A percentile compares a stretch with the other conserved stretches of the same genome.
phyloP scores from a whole-genome alignment of 2,329 filamentous ascomycete genomes.

The Cladophialophora immunda region DNA sequence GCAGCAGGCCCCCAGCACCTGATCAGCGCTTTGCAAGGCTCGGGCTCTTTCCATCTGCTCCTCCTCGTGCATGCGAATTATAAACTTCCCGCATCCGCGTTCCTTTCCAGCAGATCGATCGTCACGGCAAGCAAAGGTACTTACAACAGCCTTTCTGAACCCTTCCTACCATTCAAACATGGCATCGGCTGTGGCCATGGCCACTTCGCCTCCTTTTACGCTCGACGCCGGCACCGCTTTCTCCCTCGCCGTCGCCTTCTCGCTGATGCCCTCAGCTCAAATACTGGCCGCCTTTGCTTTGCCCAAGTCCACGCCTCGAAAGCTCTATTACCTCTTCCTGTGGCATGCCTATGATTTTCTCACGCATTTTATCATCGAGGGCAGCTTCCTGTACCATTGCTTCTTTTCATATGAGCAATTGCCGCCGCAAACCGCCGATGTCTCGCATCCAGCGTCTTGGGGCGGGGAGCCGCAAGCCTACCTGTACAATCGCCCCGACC shows the following conservation, averaged over 20 bases:
- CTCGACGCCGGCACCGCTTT: slow-evolving; percentile 59
- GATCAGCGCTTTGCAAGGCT: neutral
- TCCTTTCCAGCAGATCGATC: neutral
- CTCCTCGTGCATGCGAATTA: neutral
- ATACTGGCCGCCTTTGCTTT: slow-evolving; percentile 59
- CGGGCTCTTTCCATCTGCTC: neutral
- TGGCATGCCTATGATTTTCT: slow-evolving; percentile 95
- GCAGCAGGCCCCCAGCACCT: neutral
- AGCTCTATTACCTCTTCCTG: slow-evolving; percentile 76
- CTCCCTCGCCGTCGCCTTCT: slow-evolving; percentile 63
- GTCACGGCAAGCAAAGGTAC: neutral
- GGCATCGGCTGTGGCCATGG: slow-evolving; percentile 22
- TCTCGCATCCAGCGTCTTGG: slow-evolving; percentile 41
- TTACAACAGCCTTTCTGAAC: neutral
- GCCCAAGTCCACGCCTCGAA: slow-evolving; percentile 63
- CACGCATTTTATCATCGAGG: slow-evolving; percentile 91
- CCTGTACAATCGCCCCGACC: slow-evolving; percentile 63
- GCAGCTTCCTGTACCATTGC: slow-evolving; percentile 90
- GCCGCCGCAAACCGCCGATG: slow-evolving; percentile 46
- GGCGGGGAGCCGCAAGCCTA: slow-evolving; percentile 46
- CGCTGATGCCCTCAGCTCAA: slow-evolving; percentile 64
- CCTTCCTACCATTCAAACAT: slow-evolving; percentile 6
- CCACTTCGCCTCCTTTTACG: slow-evolving; percentile 43
- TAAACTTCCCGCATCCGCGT: slow-evolving; percentile 2
- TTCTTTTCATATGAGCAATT: slow-evolving; percentile 74